These are phyloP conservation scores for Tranzscheliella williamsii DNA, from an alignment of 1,284 basidiomycete species.

Conservation along the genomic window DNA sequence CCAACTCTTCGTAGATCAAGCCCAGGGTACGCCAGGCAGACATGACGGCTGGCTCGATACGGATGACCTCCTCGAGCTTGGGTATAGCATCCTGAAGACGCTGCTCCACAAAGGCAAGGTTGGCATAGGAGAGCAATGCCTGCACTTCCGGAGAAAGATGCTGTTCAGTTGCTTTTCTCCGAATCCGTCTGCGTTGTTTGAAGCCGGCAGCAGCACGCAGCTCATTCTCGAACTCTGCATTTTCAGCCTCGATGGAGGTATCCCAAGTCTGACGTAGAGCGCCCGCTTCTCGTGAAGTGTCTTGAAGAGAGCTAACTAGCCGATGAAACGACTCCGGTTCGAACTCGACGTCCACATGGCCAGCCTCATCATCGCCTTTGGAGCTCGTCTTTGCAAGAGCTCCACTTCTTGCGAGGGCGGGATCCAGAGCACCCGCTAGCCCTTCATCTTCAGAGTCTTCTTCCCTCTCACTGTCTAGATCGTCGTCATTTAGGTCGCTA, in stretches of 20 bases:
- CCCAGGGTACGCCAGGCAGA: constrained; percentile 85
- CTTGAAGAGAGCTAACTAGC: constrained; percentile 40
- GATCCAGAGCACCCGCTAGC: constrained; percentile 5
- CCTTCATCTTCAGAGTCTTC: constrained; percentile 3
- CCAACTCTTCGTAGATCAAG: constrained; percentile 74
- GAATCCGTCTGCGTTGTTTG: constrained; percentile 27
- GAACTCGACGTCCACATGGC: constrained; percentile 24
- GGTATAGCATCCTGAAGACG: constrained; percentile 73
- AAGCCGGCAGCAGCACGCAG: constrained; percentile 47
- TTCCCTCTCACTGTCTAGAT: constrained; percentile 1
- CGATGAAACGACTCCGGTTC: constrained; percentile 43
- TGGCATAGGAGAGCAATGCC: constrained; percentile 79
- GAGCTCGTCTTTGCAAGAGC: too few relatives aligned
- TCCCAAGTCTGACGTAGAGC: constrained; percentile 41
- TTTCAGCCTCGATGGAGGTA: constrained; percentile 49
- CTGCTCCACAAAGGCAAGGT: constrained; percentile 79
- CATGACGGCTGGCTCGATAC: constrained; percentile 83
- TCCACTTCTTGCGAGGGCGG: constrained; percentile 4
- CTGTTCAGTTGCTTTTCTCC: constrained; percentile 30
- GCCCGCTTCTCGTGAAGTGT: constrained; percentile 27
- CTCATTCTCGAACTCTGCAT: constrained; percentile 53
- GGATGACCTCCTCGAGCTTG: constrained; percentile 86
- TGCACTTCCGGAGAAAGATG: constrained; percentile 78
- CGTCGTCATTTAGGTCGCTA: constrained; percentile 4
- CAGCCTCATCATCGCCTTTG: not conserved